Evolutionary conservation across 1,139 yeast genomes (phyloP), one percentile per base, ranked within the genome.

Genomic region (Taiozyma sp.): DNA sequence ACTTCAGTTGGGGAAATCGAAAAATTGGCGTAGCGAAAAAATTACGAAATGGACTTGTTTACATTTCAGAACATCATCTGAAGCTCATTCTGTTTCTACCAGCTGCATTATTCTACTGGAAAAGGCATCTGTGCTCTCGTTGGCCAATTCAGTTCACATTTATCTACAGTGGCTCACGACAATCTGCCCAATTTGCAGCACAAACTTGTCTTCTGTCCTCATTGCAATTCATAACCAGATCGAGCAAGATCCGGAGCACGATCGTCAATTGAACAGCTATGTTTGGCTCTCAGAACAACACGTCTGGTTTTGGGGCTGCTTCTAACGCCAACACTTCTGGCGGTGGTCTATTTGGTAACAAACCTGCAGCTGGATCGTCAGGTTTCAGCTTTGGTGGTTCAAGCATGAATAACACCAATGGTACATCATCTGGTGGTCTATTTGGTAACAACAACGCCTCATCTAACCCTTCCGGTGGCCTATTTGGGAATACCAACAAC

Each of bases 351-450:
- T 38, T 55, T 49, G 57, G 57, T n/a, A 50, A 54, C 54, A 41
- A 32, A 32, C 24, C 41, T 3, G 24, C 41, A 7, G 24, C 27
- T 38, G 41, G 27, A 9, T 49, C 50, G 19, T 56, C 59, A 8
- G 54, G 54, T 1, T 56, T 57, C 48, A 51, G 55, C 24, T 52
- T 55, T 40, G 55, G 52, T 50, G 59, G 60, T 8, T 36, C 47
- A 30, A 58, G 50, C 28, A 48, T 55, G 14, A 56, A 22, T 46
- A 51, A 40, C 50, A 27, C 29, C 16, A 32, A 34, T 41, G 43
- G 43, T 29, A 43, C 36, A n/a, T n/a, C 36, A 32, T n/a, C 36
- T 32, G 36, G 34, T 13, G 34, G 36, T n/a, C 19, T 32, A n/a
- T 32, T 32, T 32, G 36, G 36, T 34, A 49, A 43, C 40, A 44